Base-by-base conservation (phyloP, 306 rosid species). In the Mimosa bimucronata region DNA sequence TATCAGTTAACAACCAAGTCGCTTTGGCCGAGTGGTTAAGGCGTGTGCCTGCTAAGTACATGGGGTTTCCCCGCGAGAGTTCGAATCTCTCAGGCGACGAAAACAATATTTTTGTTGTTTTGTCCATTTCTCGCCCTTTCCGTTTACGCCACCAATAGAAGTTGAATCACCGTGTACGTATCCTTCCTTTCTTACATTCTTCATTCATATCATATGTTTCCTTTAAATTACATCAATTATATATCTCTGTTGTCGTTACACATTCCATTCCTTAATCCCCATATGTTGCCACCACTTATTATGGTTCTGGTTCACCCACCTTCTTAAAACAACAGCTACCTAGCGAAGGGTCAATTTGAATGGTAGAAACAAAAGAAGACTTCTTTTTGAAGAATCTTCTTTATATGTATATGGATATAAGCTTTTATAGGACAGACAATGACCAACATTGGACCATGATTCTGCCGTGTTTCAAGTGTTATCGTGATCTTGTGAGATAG, bases 21-120 rank as follows among this genome's bases (percentile, higher is more conserved):
- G 89, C 96, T 87, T 91, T 91, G 93, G 93, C 96, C 93, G 96
- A 91, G 92, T 86, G 96, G 93, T 91, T 91, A 91, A 91, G 96
- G 93, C 90, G 96, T 91, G 96, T 89, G 96, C 89, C 93, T 91
- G 96, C 92, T 89, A 87, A 89, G 92, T 89, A 86, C 91, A 84
- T 87, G 96, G 92, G 92, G 92, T 89, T 87, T 87, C 92, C 95
- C 95, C 90, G 91, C 92, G 89, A 91, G 92, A 88, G 92, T 87
- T 91, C 90, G 89, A 91, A 91, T 91, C 90, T 91, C 91, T 91
- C 91, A 89, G 91, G 92, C 92, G 95, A 84, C 89, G 94, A 48
- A 5, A 0, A 0, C 0, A 0, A 21, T 0, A 0, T 1, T 48
- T 67, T 25, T 48, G 0, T 52, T 53, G 6, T n/a, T 6, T 19